These are phyloP conservation scores for Trichoderma cornu-damae DNA, from an alignment of 2,329 filamentous ascomycete genomes.

Conservation along the genomic window DNA sequence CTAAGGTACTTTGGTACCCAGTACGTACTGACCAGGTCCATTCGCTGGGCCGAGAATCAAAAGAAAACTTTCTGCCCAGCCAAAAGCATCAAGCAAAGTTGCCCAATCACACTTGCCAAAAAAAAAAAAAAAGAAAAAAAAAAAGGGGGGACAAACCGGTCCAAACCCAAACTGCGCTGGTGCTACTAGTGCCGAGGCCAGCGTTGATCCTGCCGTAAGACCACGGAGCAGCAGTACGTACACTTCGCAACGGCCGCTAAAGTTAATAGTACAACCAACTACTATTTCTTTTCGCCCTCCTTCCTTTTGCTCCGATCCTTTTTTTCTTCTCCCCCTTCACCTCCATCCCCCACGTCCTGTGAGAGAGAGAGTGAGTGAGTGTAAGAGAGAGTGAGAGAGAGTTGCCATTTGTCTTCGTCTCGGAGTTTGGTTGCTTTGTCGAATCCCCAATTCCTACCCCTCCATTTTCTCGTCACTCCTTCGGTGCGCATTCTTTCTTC, in stretches of 20 bases:
- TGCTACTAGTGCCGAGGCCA: neutral
- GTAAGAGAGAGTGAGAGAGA: no score
- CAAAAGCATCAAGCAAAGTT: no score
- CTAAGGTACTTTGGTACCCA: no score
- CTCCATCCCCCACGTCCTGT: slow-evolving; percentile 29
- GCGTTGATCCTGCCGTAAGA: neutral
- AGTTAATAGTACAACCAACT: no score
- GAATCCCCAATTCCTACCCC: slow-evolving; percentile 17
- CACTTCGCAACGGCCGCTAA: neutral
- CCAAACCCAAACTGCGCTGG: neutral
- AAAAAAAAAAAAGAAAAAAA: slow-evolving; percentile 2
- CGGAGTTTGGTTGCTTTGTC: slow-evolving; percentile 12
- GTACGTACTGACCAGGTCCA: neutral
- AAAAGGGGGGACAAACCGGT: neutral
- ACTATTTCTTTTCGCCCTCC: slow-evolving; percentile 23
- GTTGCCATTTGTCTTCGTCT: slow-evolving; percentile 21
- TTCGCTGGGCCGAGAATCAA: neutral
- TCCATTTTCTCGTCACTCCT: slow-evolving; percentile 37
- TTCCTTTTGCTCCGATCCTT: slow-evolving; percentile 21
- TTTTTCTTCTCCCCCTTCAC: slow-evolving; percentile 26
- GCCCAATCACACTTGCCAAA: slow-evolving; percentile 32
- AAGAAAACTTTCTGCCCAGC: neutral
- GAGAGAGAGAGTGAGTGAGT: no score
- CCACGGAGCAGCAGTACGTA: neutral
- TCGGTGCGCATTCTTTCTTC: slow-evolving; percentile 22